These are phyloP conservation scores for Ascochyta viciae-villosae DNA, from an alignment of 2,329 filamentous ascomycete genomes.

Conservation along the genomic window DNA sequence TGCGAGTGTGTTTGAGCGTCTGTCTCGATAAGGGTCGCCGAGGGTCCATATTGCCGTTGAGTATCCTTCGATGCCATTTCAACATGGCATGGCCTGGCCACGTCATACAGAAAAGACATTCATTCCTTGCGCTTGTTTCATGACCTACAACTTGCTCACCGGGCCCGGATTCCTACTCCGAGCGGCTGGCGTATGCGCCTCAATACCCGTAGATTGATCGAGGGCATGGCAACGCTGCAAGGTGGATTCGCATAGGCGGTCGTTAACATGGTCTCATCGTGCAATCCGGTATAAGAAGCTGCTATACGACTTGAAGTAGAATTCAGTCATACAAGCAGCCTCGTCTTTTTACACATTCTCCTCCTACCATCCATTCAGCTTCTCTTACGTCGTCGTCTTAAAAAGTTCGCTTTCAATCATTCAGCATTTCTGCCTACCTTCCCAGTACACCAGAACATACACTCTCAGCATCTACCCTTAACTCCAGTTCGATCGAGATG, in stretches of 20 bases:
- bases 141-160: slow-evolving; percentile 10
- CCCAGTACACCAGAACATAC: not conserved
- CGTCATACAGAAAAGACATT: not conserved
- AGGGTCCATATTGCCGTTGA: not conserved
- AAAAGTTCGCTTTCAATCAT: too few species aligned
- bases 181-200: slow-evolving; percentile 1
- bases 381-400: not conserved
- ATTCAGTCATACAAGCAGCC: not conserved
- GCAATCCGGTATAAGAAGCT: not conserved
- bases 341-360: not conserved
- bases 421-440: not conserved
- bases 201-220: slow-evolving; percentile 10
- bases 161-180: not conserved
- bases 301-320: not conserved
- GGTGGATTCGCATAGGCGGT: not conserved
- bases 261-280: not conserved
- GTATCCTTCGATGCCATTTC: not conserved
- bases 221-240: slow-evolving; percentile 4
- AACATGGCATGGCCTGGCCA: not conserved
- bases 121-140: slow-evolving; percentile 9
- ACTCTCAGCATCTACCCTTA: not conserved
- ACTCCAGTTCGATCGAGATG: slow-evolving; percentile 6
- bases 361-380: not conserved
- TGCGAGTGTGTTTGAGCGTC: not conserved
- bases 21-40: not conserved